Percentiles rank a stretch among this genome's conserved stretches.
These are phyloP conservation scores for Amanita rubescens DNA, from an alignment of 768 basidiomycete species.

Conservation along the genomic window DNA sequence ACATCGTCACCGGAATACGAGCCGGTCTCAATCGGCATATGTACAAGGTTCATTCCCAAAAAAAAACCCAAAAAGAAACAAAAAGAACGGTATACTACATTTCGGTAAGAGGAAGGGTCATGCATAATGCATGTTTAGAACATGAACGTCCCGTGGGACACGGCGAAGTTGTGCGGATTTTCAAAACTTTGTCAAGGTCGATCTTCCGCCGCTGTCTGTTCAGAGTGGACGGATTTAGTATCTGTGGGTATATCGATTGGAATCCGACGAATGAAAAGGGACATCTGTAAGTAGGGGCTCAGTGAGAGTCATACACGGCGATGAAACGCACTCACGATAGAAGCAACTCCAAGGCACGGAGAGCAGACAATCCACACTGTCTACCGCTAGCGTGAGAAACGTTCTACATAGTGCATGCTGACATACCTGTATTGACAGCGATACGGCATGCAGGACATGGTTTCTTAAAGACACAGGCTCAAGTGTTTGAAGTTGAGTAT, in stretches of 20 bases:
- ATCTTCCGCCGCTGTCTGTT: background rate
- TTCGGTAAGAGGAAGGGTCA: background rate
- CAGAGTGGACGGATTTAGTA: background rate
- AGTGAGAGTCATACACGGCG: background rate
- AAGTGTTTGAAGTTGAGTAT: conserved; percentile 41
- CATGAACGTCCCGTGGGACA: too few species aligned
- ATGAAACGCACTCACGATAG: conserved; percentile 37
- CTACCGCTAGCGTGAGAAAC: conserved; percentile 25
- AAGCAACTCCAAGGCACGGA: conserved; percentile 59
- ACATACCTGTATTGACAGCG: conserved; percentile 57
- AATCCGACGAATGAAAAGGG: conserved; percentile 31
- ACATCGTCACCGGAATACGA: background rate
- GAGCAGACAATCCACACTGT: conserved; percentile 69
- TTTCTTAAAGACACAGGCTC: conserved; percentile 36
- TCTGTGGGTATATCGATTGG: conserved; percentile 11
- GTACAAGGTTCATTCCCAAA: background rate
- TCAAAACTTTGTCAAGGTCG: background rate
- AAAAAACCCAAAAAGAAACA: background rate
- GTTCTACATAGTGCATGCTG: background rate
- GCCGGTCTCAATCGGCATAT: background rate
- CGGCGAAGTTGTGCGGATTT: too few species aligned
- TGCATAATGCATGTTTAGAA: background rate
- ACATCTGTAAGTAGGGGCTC: conserved; percentile 25
- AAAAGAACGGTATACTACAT: background rate
- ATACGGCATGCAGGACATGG: conserved; percentile 44